phyloP scores from a whole-genome alignment of 78 protist species.

The Andalucia godoyi region DNA sequence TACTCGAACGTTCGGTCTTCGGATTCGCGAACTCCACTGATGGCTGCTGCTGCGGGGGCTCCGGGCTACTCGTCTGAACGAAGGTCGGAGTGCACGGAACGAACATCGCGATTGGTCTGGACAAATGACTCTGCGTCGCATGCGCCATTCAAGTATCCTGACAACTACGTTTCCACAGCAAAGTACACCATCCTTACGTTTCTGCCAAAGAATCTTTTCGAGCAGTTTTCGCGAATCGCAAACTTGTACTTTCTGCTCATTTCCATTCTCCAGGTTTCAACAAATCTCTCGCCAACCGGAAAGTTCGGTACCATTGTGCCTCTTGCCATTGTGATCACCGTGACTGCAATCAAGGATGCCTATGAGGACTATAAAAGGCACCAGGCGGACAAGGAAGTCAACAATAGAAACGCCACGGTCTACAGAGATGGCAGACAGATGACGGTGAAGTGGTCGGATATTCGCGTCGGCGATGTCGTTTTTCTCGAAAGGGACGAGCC shows the following conservation, averaged over 20 bases:
- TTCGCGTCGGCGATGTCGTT: conserved; percentile 44
- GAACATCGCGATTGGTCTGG: too few relatives aligned
- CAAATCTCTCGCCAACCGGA: conserved; percentile 13
- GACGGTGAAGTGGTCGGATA: neutral
- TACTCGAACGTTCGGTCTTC: too few relatives aligned
- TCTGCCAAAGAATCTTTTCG: conserved; percentile 19
- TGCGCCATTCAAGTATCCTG: too few relatives aligned
- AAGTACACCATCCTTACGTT: conserved; percentile 30
- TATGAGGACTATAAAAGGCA: conserved; percentile 13
- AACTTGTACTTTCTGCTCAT: conserved; percentile 58
- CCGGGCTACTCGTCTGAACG: too few relatives aligned
- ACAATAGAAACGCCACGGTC: neutral
- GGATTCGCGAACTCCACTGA: too few relatives aligned
- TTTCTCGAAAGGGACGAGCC: neutral
- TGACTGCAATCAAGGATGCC: conserved; percentile 1
- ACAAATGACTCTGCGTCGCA: too few relatives aligned
- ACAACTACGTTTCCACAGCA: conserved; percentile 15
- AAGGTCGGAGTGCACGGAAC: too few relatives aligned
- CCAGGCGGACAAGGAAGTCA: conserved; percentile 1
- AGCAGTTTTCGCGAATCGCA: conserved; percentile 42
- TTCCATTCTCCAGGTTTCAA: conserved; percentile 16
- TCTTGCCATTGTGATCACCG: neutral
- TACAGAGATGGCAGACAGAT: neutral
- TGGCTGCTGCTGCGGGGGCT: too few relatives aligned
- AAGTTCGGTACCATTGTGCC: conserved; percentile 3